A percentile compares a stretch with the other conserved stretches of the same genome.
These are phyloP conservation scores for Verticillium longisporum DNA, from an alignment of 2,329 filamentous ascomycete genomes.

Conservation along the genomic window DNA sequence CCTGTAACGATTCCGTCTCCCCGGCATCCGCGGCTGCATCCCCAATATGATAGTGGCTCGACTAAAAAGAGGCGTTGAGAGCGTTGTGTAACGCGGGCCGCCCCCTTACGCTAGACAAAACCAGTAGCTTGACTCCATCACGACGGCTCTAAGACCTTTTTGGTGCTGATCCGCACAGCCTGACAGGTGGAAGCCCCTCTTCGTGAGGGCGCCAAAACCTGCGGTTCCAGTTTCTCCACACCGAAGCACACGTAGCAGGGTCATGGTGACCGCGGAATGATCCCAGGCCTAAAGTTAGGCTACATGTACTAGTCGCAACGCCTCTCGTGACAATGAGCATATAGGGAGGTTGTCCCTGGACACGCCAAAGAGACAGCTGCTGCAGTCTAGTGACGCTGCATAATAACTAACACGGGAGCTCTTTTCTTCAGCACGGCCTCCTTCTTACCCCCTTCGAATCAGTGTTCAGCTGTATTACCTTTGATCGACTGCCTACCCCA, in stretches of 20 bases:
- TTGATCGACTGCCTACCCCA: background rate
- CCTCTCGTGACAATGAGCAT: background rate
- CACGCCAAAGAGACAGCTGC: background rate
- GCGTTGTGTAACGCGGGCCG: background rate
- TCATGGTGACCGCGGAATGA: background rate
- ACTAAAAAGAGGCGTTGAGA: background rate
- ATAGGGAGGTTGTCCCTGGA: background rate
- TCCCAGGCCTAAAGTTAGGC: background rate
- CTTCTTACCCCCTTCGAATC: background rate
- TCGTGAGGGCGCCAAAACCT: background rate
- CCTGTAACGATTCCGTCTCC: background rate
- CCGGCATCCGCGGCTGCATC: background rate
- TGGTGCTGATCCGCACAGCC: background rate
- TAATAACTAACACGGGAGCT: background rate
- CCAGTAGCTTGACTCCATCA: background rate
- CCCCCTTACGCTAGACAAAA: background rate
- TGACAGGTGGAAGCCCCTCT: background rate
- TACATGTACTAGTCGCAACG: background rate
- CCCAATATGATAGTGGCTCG: background rate
- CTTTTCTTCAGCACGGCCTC: background rate
- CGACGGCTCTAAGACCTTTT: background rate
- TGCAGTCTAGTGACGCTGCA: background rate
- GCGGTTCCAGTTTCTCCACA: background rate
- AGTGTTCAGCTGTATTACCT: background rate
- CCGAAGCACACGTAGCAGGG: background rate